These are phyloP conservation scores for Lachnellula cervina DNA, from an alignment of 2,329 filamentous ascomycete genomes.

Conservation along the genomic window DNA sequence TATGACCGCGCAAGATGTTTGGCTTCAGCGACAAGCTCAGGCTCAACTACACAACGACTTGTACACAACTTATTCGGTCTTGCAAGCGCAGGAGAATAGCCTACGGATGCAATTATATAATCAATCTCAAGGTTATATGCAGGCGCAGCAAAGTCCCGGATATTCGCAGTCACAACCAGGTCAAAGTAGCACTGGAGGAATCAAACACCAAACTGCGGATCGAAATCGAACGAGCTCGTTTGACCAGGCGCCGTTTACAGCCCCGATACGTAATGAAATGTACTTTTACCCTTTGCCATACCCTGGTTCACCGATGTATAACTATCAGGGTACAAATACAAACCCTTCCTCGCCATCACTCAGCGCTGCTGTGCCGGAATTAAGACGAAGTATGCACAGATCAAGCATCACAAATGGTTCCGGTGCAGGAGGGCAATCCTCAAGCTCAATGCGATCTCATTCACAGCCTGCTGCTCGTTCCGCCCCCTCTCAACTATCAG, in stretches of 20 bases:
- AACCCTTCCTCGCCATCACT: conserved; percentile 54
- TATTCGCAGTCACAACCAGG: conserved; percentile 36
- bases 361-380: conserved; percentile 43
- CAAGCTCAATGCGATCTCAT: conserved; percentile 57
- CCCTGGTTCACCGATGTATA: conserved; percentile 41
- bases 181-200: conserved; percentile 30
- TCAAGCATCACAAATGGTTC: conserved; percentile 47
- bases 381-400: conserved; percentile 53
- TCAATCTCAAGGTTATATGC: conserved; percentile 41
- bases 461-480: conserved; percentile 56
- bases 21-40: conserved; percentile 32
- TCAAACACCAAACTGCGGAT: conserved; percentile 42
- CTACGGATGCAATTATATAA: conserved; percentile 43
- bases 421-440: conserved; percentile 40
- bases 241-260: conserved; percentile 56
- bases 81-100: conserved; percentile 42
- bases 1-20: conserved; percentile 28
- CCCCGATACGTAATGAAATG: conserved; percentile 52
- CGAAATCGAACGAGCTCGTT: conserved; percentile 56
- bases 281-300: conserved; percentile 46
- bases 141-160: conserved; percentile 36
- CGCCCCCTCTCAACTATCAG: conserved; percentile 31
- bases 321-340: conserved; percentile 46
- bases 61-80: conserved; percentile 32
- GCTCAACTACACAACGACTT: conserved; percentile 33